Evolutionary conservation across 176 grass and related monocot genomes (phyloP), one percentile per base, ranked within the genome.

Genomic region (Pharus latifolius): DNA sequence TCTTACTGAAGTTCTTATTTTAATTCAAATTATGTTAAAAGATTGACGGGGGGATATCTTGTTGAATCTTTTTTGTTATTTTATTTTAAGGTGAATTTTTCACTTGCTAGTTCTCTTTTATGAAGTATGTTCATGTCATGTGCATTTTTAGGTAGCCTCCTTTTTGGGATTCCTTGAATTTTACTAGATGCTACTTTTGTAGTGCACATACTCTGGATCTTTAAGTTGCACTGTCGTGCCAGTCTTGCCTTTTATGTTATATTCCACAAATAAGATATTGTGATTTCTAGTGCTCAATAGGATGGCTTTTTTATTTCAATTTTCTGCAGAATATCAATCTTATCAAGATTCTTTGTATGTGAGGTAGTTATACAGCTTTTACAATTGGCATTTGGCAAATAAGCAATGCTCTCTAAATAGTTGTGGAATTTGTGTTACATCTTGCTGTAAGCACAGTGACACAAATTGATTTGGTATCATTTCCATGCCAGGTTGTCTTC

Each of bases 401-500:
- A 47, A 33, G 20, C 20, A 5, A 33, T 45, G 9, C 34, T 13
- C 3, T 45, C 11, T 44, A 79, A 60, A 51, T 53, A 68, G 4
- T 68, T 56, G 44, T 59, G 18, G 65, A 8, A 8, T 61, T 3
- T 62, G 4, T 38, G 44, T 1, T 54, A 38, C 8, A 40, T 75
- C 74, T 40, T 20, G 14, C 42, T 74, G 43, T 68, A 55, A 14
- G 7, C 47, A 49, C 40, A 48, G 3, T 29, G 46, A 27, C 61
- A 51, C 30, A 31, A 15, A 41, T 15, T 40, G 60, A 32, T 58
- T 18, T 55, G 6, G 57, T 62, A 53, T 63, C 13, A 38, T 69
- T 63, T 47, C 38, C 73, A 34, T 72, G 23, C 22, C 74, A 99
- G 95, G 90, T 91, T 76, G 85, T 90, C 55, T 99, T 91, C 31